These are phyloP conservation scores for Coccinonectria pachysandricola DNA, from an alignment of 2,329 filamentous ascomycete species.

Conservation along the genomic window DNA sequence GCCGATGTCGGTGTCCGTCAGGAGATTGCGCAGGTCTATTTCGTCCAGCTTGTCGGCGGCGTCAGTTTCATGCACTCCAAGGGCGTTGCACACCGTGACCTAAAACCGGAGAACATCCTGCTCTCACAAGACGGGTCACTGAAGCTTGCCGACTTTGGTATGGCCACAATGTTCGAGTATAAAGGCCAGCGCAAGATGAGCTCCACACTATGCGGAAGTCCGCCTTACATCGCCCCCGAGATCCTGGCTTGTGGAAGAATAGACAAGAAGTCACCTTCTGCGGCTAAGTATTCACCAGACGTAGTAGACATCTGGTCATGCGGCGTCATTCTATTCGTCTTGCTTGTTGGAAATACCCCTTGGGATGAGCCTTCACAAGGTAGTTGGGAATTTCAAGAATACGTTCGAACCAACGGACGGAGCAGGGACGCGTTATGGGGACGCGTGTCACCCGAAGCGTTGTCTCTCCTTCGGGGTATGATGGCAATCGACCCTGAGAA, in stretches of 20 bases:
- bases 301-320: conserved; percentile 94
- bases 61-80: conserved; percentile 94
- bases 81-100: conserved; percentile 83
- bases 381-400: conserved; percentile 89
- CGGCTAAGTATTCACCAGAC: conserved; percentile 61
- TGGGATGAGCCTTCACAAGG: conserved; percentile 86
- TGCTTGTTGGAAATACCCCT: conserved; percentile 91
- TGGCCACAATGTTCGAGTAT: conserved; percentile 88
- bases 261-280: conserved; percentile 37
- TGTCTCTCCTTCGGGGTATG: conserved; percentile 87
- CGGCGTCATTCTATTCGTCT: conserved; percentile 92
- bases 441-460: conserved; percentile 59
- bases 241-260: conserved; percentile 50
- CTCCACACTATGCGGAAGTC: conserved; percentile 85
- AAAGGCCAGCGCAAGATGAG: conserved; percentile 74
- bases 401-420: conserved; percentile 66
- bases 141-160: conserved; percentile 93
- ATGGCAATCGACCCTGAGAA: conserved; percentile 66
- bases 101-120: conserved; percentile 93
- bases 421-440: conserved; percentile 81
- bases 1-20: conserved; percentile 90
- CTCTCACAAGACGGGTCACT: conserved; percentile 74
- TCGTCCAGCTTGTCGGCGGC: conserved; percentile 79
- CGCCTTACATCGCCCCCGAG: conserved; percentile 94
- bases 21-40: conserved; percentile 94